Conservation (phyloP, 2,329 filamentous ascomycete genomes). For the Penicillium sp. region DNA sequence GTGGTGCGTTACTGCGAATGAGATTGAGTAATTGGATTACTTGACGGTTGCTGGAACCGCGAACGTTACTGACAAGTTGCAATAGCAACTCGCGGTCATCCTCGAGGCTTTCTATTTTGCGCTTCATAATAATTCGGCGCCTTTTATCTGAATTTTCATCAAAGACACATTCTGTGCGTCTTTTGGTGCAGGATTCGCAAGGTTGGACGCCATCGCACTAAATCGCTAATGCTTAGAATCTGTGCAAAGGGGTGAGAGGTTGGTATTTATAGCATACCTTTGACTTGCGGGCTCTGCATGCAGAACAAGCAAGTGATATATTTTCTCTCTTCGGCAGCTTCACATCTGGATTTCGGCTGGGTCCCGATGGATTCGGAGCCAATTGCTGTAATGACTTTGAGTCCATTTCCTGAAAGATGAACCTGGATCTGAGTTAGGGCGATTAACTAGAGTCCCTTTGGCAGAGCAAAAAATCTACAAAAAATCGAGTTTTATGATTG, state of each 20-base stretch:
- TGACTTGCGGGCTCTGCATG: not conserved
- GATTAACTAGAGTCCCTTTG: no score
- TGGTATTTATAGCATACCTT: not conserved
- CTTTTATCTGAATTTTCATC: not conserved
- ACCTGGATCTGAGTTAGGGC: no score
- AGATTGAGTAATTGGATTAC: slow-evolving; percentile 12
- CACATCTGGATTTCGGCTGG: not conserved
- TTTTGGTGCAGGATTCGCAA: not conserved
- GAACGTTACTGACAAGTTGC: not conserved
- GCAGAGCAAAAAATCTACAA: no score
- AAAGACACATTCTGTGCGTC: not conserved
- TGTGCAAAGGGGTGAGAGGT: not conserved
- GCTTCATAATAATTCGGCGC: not conserved
- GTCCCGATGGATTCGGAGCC: not conserved
- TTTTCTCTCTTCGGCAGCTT: not conserved
- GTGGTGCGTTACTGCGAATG: slow-evolving; percentile 27
- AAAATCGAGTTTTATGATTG: no score
- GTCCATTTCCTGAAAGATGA: not conserved
- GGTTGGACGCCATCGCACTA: not conserved
- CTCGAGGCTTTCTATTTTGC: not conserved
- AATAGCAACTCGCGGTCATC: not conserved
- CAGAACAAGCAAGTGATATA: not conserved
- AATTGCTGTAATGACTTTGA: not conserved
- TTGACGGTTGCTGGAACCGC: not conserved
- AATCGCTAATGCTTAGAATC: not conserved